These are phyloP conservation scores for Lodderomyces metapsilosis DNA, from an alignment of 1,139 yeast genomes.

Conservation along the genomic window DNA sequence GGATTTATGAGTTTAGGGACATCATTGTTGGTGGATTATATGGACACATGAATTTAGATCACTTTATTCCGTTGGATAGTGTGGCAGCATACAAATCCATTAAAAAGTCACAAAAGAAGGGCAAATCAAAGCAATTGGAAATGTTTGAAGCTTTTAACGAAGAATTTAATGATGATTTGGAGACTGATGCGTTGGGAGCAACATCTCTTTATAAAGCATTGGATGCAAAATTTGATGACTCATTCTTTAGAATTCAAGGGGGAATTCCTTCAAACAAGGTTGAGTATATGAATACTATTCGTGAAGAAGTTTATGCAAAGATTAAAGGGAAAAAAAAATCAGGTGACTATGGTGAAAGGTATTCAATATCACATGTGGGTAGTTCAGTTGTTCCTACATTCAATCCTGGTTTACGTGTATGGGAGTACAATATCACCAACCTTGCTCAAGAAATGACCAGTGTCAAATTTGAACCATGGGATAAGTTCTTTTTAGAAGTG, in stretches of 20 bases:
- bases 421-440: slow-evolving; percentile 78
- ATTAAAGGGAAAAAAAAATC: slow-evolving; percentile 44
- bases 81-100: slow-evolving; percentile 62
- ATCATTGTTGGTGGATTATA: slow-evolving; percentile 77
- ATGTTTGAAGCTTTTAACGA: slow-evolving; percentile 14
- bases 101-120: slow-evolving; percentile 12
- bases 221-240: slow-evolving; percentile 17
- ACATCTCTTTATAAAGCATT: slow-evolving; percentile 16
- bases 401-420: slow-evolving; percentile 77
- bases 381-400: slow-evolving; percentile 85
- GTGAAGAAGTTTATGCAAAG: slow-evolving; percentile 50
- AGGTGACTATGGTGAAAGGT: slow-evolving; percentile 54
- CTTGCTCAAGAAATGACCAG: slow-evolving; percentile 25
- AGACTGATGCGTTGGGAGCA: slow-evolving; percentile 17
- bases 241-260: slow-evolving; percentile 37
- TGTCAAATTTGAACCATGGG: slow-evolving; percentile 47
- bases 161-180: slow-evolving; percentile 18
- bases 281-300: slow-evolving; percentile 53
- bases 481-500: slow-evolving; percentile 49
- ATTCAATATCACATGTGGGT: slow-evolving; percentile 66
- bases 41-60: slow-evolving; percentile 90
- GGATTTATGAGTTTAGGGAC: slow-evolving; percentile 82
- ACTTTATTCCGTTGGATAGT: slow-evolving; percentile 75
- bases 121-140: slow-evolving; percentile 5
- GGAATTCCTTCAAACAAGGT: slow-evolving; percentile 70